These are phyloP conservation scores for Vitis labrusca DNA, from an alignment of 164 flowering plant species.

Conservation along the genomic window DNA sequence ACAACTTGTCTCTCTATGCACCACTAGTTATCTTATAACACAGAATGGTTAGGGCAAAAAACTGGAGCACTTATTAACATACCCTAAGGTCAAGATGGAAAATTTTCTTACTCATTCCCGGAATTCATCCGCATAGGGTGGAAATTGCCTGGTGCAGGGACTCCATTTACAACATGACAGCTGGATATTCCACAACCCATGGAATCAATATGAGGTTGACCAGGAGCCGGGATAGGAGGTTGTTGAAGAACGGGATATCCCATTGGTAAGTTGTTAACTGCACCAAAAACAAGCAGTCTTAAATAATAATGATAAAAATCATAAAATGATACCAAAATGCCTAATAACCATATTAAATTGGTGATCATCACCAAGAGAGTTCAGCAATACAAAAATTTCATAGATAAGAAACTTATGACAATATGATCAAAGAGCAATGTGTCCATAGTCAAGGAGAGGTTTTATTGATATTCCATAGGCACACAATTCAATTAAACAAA, in stretches of 20 bases:
- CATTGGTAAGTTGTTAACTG: constrained; percentile 95
- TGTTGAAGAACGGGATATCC: constrained; percentile 91
- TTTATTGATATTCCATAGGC: no score
- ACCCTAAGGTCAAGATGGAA: neutral
- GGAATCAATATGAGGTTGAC: constrained; percentile 88
- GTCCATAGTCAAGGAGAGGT: no score
- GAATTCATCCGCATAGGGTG: constrained; percentile 85
- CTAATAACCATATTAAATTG: neutral
- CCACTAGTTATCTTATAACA: neutral
- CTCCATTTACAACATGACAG: constrained; percentile 94
- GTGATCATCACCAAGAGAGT: no score
- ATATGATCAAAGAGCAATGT: no score
- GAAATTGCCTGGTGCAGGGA: constrained; percentile 83
- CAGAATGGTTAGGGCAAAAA: neutral
- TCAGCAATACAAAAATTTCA: no score
- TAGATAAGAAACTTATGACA: no score
- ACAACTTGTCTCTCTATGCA: neutral
- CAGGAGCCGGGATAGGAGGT: constrained; percentile 69
- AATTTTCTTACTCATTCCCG: constrained; percentile 70
- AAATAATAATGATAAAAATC: constrained; percentile 34
- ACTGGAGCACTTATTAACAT: neutral
- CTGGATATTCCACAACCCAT: constrained; percentile 78
- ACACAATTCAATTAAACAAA: no score
- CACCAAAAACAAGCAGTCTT: constrained; percentile 52
- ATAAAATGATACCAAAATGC: neutral